Base-by-base conservation (phyloP, 179 eudicot genomes). In the Actinidia arguta region DNA sequence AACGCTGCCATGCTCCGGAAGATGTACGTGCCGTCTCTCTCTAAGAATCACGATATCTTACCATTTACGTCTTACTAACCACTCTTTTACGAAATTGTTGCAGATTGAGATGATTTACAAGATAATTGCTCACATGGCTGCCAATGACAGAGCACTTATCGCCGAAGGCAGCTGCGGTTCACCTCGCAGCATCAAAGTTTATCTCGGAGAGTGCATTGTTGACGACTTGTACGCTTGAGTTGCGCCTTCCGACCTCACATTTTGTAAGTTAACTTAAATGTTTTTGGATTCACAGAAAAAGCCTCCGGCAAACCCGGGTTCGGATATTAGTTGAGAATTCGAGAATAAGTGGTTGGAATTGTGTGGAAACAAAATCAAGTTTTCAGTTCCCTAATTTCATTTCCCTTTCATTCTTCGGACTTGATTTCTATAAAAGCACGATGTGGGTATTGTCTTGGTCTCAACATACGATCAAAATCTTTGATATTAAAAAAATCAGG, bases 61-160 rank as follows among this genome's bases (percentile, higher is more conserved):
- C 55, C 17, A 31, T n/a, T 16, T 42, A 6, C 51, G 8, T 18
- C 48, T 20, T 64, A 8, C 14, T 69, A 31, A 80, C 64, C 42
- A 22, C 51, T 70, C 44, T 24, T 68, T 47, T 11, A 8, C 59
- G 47, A 6, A 44, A 7, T 59, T 36, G 5, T 75, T 75, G 71
- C 93, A 97, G 99, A 93, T 97, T 88, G 99, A 97, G 86, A 97
- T 97, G 98, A 93, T 97, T 11, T 94, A 94, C 91, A 97, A 97
- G 92, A 93, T 97, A 6, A 87, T 97, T 0, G 95, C 96, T 5
- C 98, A 97, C 86, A 97, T 97, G 97, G 94, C 99, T 68, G 99
- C 98, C 61, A 97, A 97, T 18, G 99, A 97, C 73, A 91, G 99
- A 95, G 98, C 95, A 5, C 86, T 97, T 24, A 83, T 95, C 13